Percentiles rank a stretch among this genome's conserved stretches.
These are phyloP conservation scores for Trichoderma guizhouense DNA, from an alignment of 2,329 filamentous ascomycete genomes.

Conservation along the genomic window DNA sequence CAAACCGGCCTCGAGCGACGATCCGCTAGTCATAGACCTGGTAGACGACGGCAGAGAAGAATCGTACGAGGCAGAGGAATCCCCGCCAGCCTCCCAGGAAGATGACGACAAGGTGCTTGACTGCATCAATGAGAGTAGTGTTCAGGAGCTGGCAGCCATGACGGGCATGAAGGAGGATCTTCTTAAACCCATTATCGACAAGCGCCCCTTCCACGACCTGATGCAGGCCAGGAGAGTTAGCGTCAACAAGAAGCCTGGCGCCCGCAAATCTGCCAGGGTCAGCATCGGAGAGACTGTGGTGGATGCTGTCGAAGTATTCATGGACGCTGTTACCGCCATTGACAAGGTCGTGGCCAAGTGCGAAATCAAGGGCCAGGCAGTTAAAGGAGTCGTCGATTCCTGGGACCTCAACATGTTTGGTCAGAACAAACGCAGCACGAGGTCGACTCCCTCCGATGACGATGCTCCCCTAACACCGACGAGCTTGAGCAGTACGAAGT, in stretches of 20 bases:
- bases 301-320: conserved; percentile 63
- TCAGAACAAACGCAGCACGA: conserved; percentile 33
- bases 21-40: conserved; percentile 35
- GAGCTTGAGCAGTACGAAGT: conserved; percentile 34
- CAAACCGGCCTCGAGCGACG: conserved; percentile 31
- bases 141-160: conserved; percentile 76
- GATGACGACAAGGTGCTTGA: conserved; percentile 56
- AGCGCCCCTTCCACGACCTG: conserved; percentile 70
- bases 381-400: conserved; percentile 44
- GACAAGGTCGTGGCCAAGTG: conserved; percentile 77
- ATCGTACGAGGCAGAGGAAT: conserved; percentile 36
- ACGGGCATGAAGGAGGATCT: conserved; percentile 69
- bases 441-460: conserved; percentile 30
- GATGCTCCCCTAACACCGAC: conserved; percentile 43
- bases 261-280: conserved; percentile 44
- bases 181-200: conserved; percentile 65
- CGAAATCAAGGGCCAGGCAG: conserved; percentile 62
- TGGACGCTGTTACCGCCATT: conserved; percentile 75
- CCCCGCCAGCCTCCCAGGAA: conserved; percentile 29
- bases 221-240: conserved; percentile 64
- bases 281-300: conserved; percentile 53
- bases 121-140: conserved; percentile 78
- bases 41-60: conserved; percentile 43
- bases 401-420: conserved; percentile 52
- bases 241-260: conserved; percentile 45